Evolutionary conservation across 73 alveolate species (phyloP), one percentile per base, ranked within the genome.

Genomic region (Tetrahymena elliotti): DNA sequence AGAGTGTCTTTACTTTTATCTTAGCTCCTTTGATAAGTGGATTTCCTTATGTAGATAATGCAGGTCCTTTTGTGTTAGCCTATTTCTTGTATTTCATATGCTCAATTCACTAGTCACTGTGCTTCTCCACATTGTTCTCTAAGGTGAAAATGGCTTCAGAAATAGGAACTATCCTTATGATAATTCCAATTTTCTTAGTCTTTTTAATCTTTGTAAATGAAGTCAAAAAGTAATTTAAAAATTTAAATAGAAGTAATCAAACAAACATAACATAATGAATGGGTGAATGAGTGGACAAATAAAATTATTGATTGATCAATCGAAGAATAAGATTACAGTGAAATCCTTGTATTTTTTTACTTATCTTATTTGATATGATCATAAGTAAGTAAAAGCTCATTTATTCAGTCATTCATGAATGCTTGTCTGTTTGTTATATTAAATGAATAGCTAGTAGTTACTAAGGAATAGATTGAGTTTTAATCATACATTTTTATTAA

Each of bases 141-240:
- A 94, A 94, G 52, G 95, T 94, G 82, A 94, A 94, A 94, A 88
- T 94, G 82, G 96, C 96, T 40, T 94, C 95, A 1, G 96, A 94
- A 88, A 88, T 94, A 88, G 54, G 93, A 38, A 83, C 95, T 27
- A 84, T 94, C 92, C 37, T 84, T 18, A 35, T 36, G 52, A 88
- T 94, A 68, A 94, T 94, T 35, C 82, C 93, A 36, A 94, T 41
- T 4, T 94, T 94, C 92, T 94, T 94, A 35, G 84, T 41, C 35
- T 94, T 83, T 38, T 84, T 94, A 37, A 68, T 83, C 20, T 84
- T 94, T 84, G 95, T 94, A n/a, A 83, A 94, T 41, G 93, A 84
- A 38, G 88, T 68, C 88, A 68, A 31, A 68, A 68, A 68, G 88
- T 68, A 68, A 68, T 47, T 47, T 47, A 47, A 47, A n/a, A 47